Conservation (phyloP, 768 basidiomycete species). For the Amanita brunnescens region DNA sequence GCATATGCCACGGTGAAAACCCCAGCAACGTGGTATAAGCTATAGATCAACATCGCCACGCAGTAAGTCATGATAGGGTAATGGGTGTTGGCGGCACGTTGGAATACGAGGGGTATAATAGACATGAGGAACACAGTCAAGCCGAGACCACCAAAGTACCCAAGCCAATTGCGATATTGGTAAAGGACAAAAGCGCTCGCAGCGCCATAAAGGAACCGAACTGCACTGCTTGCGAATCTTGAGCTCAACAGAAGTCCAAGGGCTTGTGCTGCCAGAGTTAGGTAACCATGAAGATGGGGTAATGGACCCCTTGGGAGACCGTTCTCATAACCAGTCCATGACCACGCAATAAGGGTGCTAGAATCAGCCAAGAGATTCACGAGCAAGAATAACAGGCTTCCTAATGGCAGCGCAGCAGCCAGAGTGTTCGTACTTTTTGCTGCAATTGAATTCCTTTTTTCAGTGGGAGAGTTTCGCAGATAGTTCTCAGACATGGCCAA, state of each 20-base stretch:
- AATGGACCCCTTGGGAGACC: slow-evolving; percentile 56
- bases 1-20: slow-evolving; percentile 87
- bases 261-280: slow-evolving; percentile 57
- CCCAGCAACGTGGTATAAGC: slow-evolving; percentile 55
- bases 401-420: slow-evolving; percentile 46
- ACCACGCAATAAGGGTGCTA: slow-evolving; percentile 76
- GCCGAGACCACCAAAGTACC: slow-evolving; percentile 60
- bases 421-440: slow-evolving; percentile 16
- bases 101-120: slow-evolving; percentile 45
- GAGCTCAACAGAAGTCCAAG: slow-evolving; percentile 40
- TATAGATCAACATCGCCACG: slow-evolving; percentile 49
- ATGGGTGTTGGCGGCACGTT: slow-evolving; percentile 32
- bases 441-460: slow-evolving; percentile 2
- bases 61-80: slow-evolving; percentile 43
- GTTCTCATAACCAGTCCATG: slow-evolving; percentile 81
- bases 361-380: slow-evolving; percentile 70
- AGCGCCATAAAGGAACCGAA: slow-evolving; percentile 50
- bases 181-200: slow-evolving; percentile 49
- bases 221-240: slow-evolving; percentile 33
- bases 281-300: slow-evolving; percentile 59
- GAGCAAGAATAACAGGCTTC: slow-evolving; percentile 60
- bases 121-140: slow-evolving; percentile 59
- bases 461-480: slow-evolving; percentile 13
- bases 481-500: slow-evolving; percentile 43
- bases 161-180: slow-evolving; percentile 52